Percentiles rank a stretch among this genome's conserved stretches.
phyloP scores from a whole-genome alignment of 1,284 basidiomycete species.

The Malassezia obtusa region DNA sequence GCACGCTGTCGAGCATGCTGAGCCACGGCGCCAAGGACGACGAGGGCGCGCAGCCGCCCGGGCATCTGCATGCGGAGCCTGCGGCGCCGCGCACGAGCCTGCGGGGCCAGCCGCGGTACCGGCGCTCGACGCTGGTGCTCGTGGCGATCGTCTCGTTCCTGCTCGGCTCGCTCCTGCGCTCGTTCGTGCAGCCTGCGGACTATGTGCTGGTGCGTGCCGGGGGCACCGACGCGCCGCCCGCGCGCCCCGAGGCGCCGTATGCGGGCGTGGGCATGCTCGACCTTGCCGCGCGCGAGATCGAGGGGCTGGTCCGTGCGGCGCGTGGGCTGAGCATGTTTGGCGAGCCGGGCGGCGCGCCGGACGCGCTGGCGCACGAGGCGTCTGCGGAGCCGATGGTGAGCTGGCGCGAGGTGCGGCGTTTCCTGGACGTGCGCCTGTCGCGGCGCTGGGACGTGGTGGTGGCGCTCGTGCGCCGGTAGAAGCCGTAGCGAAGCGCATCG shows the following conservation, averaged over 20 bases:
- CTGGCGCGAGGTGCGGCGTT: constrained; percentile 24
- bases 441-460: constrained; percentile 24
- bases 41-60: background rate
- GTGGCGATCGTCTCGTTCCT: constrained; percentile 79
- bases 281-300: constrained; percentile 14
- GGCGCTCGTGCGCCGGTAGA: constrained; percentile 18
- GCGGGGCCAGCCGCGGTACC: constrained; percentile 16
- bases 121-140: constrained; percentile 52
- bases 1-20: background rate
- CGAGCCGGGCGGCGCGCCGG: background rate
- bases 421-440: constrained; percentile 17
- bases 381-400: constrained; percentile 10
- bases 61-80: background rate
- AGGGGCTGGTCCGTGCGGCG: constrained; percentile 9
- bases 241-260: background rate
- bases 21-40: background rate
- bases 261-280: constrained; percentile 6
- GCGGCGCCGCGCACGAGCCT: background rate
- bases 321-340: constrained; percentile 8
- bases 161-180: constrained; percentile 76
- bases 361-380: no score
- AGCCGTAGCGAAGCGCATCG: background rate
- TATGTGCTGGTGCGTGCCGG: constrained; percentile 55
- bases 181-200: constrained; percentile 76
- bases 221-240: background rate